A percentile compares a stretch with the other conserved stretches of the same genome.
Conservation (phyloP, 331 rosid genomes). For the Stylosanthes scabra region DNA sequence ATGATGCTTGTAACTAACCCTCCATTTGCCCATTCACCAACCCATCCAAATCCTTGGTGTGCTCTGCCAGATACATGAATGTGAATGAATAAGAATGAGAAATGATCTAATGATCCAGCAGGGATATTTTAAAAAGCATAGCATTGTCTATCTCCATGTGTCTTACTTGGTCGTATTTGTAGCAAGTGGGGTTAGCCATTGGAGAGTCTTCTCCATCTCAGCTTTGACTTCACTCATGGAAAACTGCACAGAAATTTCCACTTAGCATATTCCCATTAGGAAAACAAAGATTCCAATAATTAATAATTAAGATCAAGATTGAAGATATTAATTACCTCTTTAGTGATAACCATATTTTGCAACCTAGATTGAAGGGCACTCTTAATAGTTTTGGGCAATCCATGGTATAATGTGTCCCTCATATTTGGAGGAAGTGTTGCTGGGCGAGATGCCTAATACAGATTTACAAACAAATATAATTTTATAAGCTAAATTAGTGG, state of each 20-base stretch:
- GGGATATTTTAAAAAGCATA: neutral
- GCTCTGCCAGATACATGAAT: conserved; percentile 61
- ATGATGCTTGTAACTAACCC: conserved; percentile 47
- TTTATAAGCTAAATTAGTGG: conserved; percentile 5
- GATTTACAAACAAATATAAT: conserved; percentile 13
- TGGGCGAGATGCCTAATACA: conserved; percentile 78
- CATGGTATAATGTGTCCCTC: conserved; percentile 81
- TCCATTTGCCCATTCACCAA: conserved; percentile 96
- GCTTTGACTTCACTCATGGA: conserved; percentile 61
- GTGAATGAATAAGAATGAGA: neutral
- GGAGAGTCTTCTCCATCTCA: conserved; percentile 79
- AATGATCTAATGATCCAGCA: neutral
- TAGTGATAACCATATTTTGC: conserved; percentile 52
- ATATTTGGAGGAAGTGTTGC: conserved; percentile 70
- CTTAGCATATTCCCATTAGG: conserved; percentile 24
- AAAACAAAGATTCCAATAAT: conserved; percentile 1
- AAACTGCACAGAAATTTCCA: conserved; percentile 53
- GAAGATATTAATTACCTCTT: conserved; percentile 54
- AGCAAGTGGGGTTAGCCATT: conserved; percentile 87
- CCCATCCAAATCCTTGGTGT: conserved; percentile 96
- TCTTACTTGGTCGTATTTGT: conserved; percentile 78
- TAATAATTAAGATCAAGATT: neutral
- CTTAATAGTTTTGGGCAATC: conserved; percentile 72
- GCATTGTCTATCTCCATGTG: neutral
- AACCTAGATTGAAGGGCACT: conserved; percentile 60